Evolutionary conservation across 768 basidiomycete species (phyloP), one percentile per base, ranked within the genome.

Genomic region (Lactarius sp.): DNA sequence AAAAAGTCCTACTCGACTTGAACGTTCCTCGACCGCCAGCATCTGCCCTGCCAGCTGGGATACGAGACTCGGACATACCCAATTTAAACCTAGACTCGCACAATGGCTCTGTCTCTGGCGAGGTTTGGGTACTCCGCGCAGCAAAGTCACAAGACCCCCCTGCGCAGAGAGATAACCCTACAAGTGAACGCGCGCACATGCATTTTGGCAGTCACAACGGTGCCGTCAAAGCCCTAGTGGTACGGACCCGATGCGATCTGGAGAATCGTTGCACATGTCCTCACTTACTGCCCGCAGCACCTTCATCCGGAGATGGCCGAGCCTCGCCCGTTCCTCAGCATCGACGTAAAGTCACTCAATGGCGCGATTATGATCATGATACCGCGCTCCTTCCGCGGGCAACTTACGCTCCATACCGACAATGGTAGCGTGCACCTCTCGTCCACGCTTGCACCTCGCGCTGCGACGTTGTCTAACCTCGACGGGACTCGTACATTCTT

Each of bases 321-420:
- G 47, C 66, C 62, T 46, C 57, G 62, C 16, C 66, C 66, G 20
- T 65, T 66, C 20, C 42, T 66, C 53, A 59, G 31, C 42, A 36
- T 66, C 49, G 66, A 59, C 27, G 62, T 31, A 8, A 52, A 6
- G 34, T 14, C 54, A 41, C 55, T 42, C 20, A 56, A 67, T 22
- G 64, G 64, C 18, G 14, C 51, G 16, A 47, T 60, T 13, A 1
- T 20, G 7, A 44, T 65, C 53, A 44, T 51, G 16, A 59, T 67
- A 2, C 66, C 66, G 37, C 66, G 66, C 22, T 67, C 64, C 12
- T 67, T 67, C 52, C 64, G 50, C 20, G 66, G 66, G 42, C 64
- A 67, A 22, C 52, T 67, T 3, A 66, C 34, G 8, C 59, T 67
- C 31, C 55, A 65, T 18, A 65, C 55, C 2, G 51, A 60, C 12